Percentiles rank a stretch among this genome's conserved stretches.
These are phyloP conservation scores for Metschnikowia vanudenii DNA, from an alignment of 805 yeast genomes.

Conservation along the genomic window DNA sequence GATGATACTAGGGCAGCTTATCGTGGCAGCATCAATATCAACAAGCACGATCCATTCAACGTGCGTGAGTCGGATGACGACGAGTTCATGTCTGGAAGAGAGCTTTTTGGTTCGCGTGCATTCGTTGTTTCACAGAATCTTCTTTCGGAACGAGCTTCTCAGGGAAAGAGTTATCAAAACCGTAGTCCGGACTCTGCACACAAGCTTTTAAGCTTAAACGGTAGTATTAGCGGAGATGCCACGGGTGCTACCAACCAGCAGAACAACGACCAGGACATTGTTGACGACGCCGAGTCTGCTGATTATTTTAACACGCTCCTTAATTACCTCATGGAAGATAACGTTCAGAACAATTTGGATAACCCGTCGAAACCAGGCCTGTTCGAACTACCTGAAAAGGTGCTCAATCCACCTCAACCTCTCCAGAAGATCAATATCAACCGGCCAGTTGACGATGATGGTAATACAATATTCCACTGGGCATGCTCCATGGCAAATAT, in stretches of 20 bases:
- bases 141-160: neutral
- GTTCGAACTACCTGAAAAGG: constrained; percentile 33
- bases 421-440: constrained; percentile 62
- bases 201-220: constrained; percentile 29
- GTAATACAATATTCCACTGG: constrained; percentile 94
- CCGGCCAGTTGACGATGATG: constrained; percentile 88
- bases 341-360: constrained; percentile 13
- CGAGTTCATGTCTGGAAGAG: constrained; percentile 38
- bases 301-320: constrained; percentile 47
- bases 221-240: constrained; percentile 29
- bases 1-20: constrained; percentile 18
- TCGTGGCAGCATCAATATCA: constrained; percentile 8
- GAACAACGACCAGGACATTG: neutral
- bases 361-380: constrained; percentile 3
- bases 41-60: constrained; percentile 1
- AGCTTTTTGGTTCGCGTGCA: constrained; percentile 41
- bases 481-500: constrained; percentile 87
- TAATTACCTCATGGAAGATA: constrained; percentile 53
- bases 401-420: constrained; percentile 56
- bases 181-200: constrained; percentile 12
- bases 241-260: constrained; percentile 17
- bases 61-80: constrained; percentile 23
- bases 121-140: constrained; percentile 17
- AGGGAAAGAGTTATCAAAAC: constrained; percentile 1
- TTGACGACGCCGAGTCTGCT: constrained; percentile 13